Evolutionary conservation across 768 basidiomycete genomes (phyloP), one percentile per base, ranked within the genome.

Genomic region (Exsudoporus frostii): DNA sequence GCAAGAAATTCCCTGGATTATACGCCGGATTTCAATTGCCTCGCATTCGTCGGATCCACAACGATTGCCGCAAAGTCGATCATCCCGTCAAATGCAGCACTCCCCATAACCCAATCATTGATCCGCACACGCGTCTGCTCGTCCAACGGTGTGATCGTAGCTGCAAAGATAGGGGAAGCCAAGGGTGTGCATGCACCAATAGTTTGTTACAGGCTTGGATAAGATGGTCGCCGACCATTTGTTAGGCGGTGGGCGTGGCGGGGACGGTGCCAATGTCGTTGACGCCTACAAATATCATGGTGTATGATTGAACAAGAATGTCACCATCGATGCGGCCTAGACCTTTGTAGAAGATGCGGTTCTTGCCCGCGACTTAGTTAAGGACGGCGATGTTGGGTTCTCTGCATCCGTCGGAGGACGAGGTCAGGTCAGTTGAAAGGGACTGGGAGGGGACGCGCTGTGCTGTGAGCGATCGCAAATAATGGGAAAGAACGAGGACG

Each of bases 231-330:
- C 52, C 37, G 24, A 46, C 40, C 3, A 9, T 4, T 29, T 42
- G 39, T 34, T 47, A 49, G 32, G 51, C 41, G 24, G 38, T 15
- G 3, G 39, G 33, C 1, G 54, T 19, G 19, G n/a, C n/a, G n/a
- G n/a, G n/a, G n/a, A n/a, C n/a, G n/a, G 53, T 50, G 14, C 44
- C 45, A 11, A 46, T 50, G 45, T 57, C 53, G 36, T 57, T 56
- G 56, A 51, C 49, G 7, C 49, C 49, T 44, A 56, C 49, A 14
- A 51, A 56, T 19, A 56, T 39, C 37, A 48, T 48, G 33, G 22
- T 8, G 22, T 48, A 57, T 19, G 55, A 49, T 40, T 45, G 47
- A 3, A 33, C 39, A 27, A 48, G 25, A 36, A 51, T 27, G n/a
- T 50, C 54, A 3, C 45, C 38, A 7, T 48, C 29, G 7, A 48